Base-by-base conservation (phyloP, 1,139 yeast genomes). In the Suhomyces panamericanus region DNA sequence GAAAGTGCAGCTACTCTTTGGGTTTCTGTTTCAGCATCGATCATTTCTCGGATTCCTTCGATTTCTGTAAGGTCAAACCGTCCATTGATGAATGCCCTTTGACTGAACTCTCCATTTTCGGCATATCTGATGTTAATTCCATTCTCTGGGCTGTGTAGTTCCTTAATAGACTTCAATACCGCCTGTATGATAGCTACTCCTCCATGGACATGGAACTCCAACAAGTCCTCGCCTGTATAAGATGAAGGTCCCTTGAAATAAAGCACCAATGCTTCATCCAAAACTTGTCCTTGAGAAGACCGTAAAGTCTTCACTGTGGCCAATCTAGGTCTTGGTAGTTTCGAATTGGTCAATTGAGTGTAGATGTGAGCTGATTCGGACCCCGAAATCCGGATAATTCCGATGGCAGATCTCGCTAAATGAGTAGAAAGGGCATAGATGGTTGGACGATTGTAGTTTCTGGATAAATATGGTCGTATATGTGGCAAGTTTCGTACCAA, bases 21-120 rank as follows among this genome's bases (percentile, higher is more conserved):
- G 9, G 82, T 67, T 62, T 93, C 99, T 0, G 99, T 93, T 58
- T 93, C 98, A 0, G 99, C 96, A 57, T 91, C 93, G 36, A 95
- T 89, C 64, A 91, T 69, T 44, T 88, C 96, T 49, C 93, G 74
- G 9, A 93, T 81, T 0, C 97, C 97, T 65, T 93, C 99, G 7
- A 89, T 79, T 58, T 91, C 91, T 0, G 97, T 89, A 50, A 95
- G 62, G 56, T 80, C 84, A 47, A 77, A 73, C 45, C 84, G 69
- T 1, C 88, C 85, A 60, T 87, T 87, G 43, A 80, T 66, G 56
- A 87, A 88, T 0, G 96, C 97, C 35, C 96, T 74, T 53, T 73
- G 75, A 0, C 96, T 86, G 58, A 95, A 95, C 63, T 95, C 99
- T 4, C 99, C 99, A 6, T 88, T 83, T 57, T 87, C 93, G 0